These are phyloP conservation scores for Clarireedia paspali DNA, from an alignment of 2,329 filamentous ascomycete species.

Conservation along the genomic window DNA sequence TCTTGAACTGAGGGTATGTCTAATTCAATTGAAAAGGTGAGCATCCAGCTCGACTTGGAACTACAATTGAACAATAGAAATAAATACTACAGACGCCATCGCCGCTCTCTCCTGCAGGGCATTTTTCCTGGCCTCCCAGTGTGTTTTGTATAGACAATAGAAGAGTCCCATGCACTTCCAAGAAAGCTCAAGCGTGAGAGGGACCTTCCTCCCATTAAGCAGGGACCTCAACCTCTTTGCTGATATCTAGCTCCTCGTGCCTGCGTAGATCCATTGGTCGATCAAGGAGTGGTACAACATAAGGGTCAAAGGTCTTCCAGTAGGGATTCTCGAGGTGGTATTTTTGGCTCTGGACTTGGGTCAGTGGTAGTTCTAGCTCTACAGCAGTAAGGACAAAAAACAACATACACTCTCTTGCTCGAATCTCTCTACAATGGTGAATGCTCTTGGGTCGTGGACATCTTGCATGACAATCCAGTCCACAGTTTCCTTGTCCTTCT, in stretches of 20 bases:
- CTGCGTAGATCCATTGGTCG: constrained; percentile 62
- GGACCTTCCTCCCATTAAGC: background rate
- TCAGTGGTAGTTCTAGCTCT: background rate
- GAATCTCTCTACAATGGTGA: constrained; percentile 71
- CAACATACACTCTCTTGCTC: constrained; percentile 51
- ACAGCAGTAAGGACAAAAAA: constrained; percentile 2
- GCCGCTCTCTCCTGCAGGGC: too few relatives aligned
- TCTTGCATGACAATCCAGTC: constrained; percentile 74
- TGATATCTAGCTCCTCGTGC: constrained; percentile 58
- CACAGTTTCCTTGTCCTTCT: constrained; percentile 61
- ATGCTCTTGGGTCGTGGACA: constrained; percentile 57
- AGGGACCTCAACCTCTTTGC: constrained; percentile 38
- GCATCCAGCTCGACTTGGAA: too few relatives aligned
- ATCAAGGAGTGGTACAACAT: constrained; percentile 61
- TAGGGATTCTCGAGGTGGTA: constrained; percentile 47
- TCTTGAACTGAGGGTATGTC: too few relatives aligned
- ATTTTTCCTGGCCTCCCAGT: too few relatives aligned
- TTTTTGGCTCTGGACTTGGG: constrained; percentile 41
- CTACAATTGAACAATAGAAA: too few relatives aligned
- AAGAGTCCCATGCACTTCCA: too few relatives aligned
- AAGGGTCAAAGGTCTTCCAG: constrained; percentile 62
- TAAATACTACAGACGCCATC: too few relatives aligned
- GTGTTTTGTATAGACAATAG: too few relatives aligned
- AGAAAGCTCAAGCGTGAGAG: background rate
- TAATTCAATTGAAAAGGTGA: too few relatives aligned